Percentiles rank a stretch among this genome's conserved stretches.
Evolutionary conservation across 129 eudicot species (phyloP).

Genomic region (Kitagawia praeruptora): DNA sequence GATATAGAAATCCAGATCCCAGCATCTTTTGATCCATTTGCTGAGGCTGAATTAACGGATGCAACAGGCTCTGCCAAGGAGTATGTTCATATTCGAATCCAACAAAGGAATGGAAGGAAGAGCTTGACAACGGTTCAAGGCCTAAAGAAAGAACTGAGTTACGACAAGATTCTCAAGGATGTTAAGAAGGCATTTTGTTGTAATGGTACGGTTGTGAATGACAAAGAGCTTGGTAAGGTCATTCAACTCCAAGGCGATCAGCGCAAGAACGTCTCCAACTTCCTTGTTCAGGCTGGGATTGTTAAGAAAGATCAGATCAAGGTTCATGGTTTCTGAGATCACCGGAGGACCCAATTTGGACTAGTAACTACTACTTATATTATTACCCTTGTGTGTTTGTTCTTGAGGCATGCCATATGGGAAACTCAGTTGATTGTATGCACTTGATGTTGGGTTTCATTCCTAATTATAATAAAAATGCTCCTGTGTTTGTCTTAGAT

Average conservation of each 20-base stretch:
- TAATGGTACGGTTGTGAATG: slow-evolving; percentile 85
- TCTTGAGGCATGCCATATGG: not conserved
- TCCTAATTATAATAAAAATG: not conserved
- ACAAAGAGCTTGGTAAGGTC: slow-evolving; percentile 77
- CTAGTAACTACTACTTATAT: not conserved
- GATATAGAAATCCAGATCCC: slow-evolving; percentile 42
- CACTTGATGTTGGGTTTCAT: not conserved
- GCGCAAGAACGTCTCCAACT: slow-evolving; percentile 78
- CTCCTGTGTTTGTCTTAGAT: not conserved
- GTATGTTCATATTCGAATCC: slow-evolving; percentile 88
- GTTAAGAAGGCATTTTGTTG: slow-evolving; percentile 85
- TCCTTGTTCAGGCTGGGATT: slow-evolving; percentile 51
- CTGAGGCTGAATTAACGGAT: slow-evolving; percentile 61
- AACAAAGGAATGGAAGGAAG: slow-evolving; percentile 88
- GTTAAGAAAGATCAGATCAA: slow-evolving; percentile 85
- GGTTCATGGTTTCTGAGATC: slow-evolving; percentile 77
- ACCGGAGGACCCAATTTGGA: not conserved
- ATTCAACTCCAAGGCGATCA: slow-evolving; percentile 96
- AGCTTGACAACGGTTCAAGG: slow-evolving; percentile 94
- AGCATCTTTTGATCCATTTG: slow-evolving; percentile 47
- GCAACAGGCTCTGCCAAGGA: slow-evolving; percentile 60
- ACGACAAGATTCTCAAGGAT: slow-evolving; percentile 80
- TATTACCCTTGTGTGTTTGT: too few species aligned
- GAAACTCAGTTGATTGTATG: not conserved
- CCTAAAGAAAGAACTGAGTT: slow-evolving; percentile 70